Evolutionary conservation across 805 yeast species (phyloP).

Genomic region (Lachancea quebecensis): DNA sequence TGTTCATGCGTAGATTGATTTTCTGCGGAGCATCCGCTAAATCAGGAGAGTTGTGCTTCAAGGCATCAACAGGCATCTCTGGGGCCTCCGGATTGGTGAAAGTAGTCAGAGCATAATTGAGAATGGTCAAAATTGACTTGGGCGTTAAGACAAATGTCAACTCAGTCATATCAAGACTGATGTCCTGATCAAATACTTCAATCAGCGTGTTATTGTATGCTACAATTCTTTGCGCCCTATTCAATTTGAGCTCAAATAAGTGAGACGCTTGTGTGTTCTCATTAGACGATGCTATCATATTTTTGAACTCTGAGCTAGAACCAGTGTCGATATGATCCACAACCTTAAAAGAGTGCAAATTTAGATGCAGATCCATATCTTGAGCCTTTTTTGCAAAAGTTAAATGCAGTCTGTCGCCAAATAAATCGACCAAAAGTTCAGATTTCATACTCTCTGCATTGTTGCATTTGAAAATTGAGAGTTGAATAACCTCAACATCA

Average conservation of each 20-base stretch:
- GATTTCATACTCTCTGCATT: slow-evolving; percentile 53
- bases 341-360: slow-evolving; percentile 57
- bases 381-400: slow-evolving; percentile 51
- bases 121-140: slow-evolving; percentile 65
- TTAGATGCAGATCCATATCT: slow-evolving; percentile 60
- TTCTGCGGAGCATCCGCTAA: slow-evolving; percentile 62
- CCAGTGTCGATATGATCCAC: slow-evolving; percentile 68
- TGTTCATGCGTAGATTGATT: slow-evolving; percentile 57
- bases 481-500: slow-evolving; percentile 53
- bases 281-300: slow-evolving; percentile 59
- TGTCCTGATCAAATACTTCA: slow-evolving; percentile 71
- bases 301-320: slow-evolving; percentile 56
- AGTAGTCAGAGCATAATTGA: slow-evolving; percentile 78
- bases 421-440: slow-evolving; percentile 62
- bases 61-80: slow-evolving; percentile 60
- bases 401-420: slow-evolving; percentile 59
- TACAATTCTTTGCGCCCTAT: slow-evolving; percentile 54
- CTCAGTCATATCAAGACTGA: slow-evolving; percentile 68
- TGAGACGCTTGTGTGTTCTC: slow-evolving; percentile 33
- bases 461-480: slow-evolving; percentile 62
- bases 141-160: slow-evolving; percentile 70
- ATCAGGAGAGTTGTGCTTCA: slow-evolving; percentile 59
- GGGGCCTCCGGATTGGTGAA: slow-evolving; percentile 75
- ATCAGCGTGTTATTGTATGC: slow-evolving; percentile 43
- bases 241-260: slow-evolving; percentile 53